These are phyloP conservation scores for Globisporangium paddicum DNA, from an alignment of 352 stramenopile species.

Conservation along the genomic window DNA sequence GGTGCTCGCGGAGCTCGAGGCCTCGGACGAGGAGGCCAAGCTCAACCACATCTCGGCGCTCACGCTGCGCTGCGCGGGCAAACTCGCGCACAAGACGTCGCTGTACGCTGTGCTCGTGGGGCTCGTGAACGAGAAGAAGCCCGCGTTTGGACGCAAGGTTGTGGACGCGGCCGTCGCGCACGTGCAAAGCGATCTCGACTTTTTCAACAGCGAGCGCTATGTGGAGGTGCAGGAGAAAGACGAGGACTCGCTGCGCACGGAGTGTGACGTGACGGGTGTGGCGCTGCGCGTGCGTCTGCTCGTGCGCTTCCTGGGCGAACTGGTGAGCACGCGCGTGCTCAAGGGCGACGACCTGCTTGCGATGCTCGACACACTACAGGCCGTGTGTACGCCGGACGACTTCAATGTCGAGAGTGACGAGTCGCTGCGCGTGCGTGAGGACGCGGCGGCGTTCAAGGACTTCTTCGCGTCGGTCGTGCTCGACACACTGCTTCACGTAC, in stretches of 20 bases:
- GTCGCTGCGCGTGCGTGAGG: constrained; percentile 33
- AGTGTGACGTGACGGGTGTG: constrained; percentile 21
- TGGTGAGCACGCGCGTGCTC: constrained; percentile 53
- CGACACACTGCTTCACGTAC: constrained; percentile 59
- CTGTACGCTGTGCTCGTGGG: constrained; percentile 63
- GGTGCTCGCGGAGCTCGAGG: constrained; percentile 50
- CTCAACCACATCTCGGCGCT: constrained; percentile 47
- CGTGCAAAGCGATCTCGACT: constrained; percentile 58
- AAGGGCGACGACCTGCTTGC: constrained; percentile 56
- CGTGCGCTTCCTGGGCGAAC: constrained; percentile 58
- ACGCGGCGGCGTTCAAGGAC: constrained; percentile 69
- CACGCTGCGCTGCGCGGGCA: constrained; percentile 44
- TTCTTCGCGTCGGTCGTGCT: constrained; percentile 69
- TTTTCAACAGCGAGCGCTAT: constrained; percentile 30
- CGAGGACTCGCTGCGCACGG: constrained; percentile 24
- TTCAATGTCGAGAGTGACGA: constrained; percentile 49
- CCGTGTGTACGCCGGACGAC: constrained; percentile 56
- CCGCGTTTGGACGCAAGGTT: constrained; percentile 48
- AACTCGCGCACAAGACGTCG: constrained; percentile 65
- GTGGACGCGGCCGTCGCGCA: constrained; percentile 26
- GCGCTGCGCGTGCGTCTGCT: constrained; percentile 50
- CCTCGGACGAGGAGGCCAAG: constrained; percentile 48
- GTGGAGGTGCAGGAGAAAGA: constrained; percentile 22
- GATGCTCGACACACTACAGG: constrained; percentile 57
- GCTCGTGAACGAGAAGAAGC: constrained; percentile 61